phyloP scores from a whole-genome alignment of 2,329 filamentous ascomycete genomes.

The Aspergillus sp. region DNA sequence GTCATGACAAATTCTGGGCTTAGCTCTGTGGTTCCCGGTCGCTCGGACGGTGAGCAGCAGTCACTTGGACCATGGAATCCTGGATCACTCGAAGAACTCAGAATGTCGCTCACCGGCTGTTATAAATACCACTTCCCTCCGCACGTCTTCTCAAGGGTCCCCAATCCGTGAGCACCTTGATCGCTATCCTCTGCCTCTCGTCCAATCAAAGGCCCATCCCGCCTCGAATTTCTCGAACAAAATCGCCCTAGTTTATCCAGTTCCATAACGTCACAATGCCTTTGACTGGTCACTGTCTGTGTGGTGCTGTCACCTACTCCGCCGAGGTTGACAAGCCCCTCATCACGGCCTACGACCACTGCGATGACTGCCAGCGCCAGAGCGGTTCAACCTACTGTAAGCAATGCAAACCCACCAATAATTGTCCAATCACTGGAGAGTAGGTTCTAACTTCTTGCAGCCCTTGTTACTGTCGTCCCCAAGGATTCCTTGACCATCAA shows the following conservation, averaged over 20 bases:
- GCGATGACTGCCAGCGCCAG: slow-evolving; percentile 72
- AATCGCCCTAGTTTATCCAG: neutral
- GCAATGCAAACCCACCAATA: neutral
- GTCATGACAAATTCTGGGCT: slow-evolving; percentile 37
- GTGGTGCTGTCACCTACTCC: slow-evolving; percentile 70
- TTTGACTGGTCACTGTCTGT: slow-evolving; percentile 69
- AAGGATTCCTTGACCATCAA: slow-evolving; percentile 65
- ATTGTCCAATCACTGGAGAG: neutral
- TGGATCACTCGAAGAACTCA: neutral
- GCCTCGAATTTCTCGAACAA: neutral
- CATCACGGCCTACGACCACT: slow-evolving; percentile 65
- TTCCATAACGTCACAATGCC: slow-evolving; percentile 51
- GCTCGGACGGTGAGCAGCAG: neutral
- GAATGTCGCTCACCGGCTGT: neutral
- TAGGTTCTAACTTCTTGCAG: slow-evolving; percentile 30
- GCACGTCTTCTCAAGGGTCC: slow-evolving; percentile 19
- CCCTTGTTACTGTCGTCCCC: slow-evolving; percentile 65
- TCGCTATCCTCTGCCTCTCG: slow-evolving; percentile 44
- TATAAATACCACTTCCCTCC: slow-evolving; percentile 24
- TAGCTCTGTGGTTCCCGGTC: slow-evolving; percentile 1
- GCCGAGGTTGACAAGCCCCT: slow-evolving; percentile 46
- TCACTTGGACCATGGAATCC: neutral
- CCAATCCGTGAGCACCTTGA: slow-evolving; percentile 28
- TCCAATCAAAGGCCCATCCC: slow-evolving; percentile 30
- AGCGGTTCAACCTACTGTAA: slow-evolving; percentile 64